Evolutionary conservation across 2,329 filamentous ascomycete genomes (phyloP).

Genomic region (Lachnellula suecica): DNA sequence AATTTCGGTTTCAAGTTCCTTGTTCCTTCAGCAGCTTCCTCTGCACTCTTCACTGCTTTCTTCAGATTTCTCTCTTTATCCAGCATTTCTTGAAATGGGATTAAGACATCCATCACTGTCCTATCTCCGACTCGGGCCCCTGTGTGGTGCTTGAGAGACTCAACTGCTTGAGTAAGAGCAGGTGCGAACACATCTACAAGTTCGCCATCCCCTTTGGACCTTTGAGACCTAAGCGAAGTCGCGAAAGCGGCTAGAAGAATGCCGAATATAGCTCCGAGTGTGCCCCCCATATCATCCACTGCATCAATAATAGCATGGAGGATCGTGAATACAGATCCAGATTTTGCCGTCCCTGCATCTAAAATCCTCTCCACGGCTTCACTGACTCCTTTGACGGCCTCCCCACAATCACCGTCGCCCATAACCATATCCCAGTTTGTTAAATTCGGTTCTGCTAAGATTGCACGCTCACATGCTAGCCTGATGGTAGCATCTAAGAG

Average conservation of each 20-base stretch:
- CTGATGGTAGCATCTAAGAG: conserved; percentile 29
- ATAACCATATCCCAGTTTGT: conserved; percentile 48
- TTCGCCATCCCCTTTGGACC: background rate
- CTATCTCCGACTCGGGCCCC: conserved; percentile 31
- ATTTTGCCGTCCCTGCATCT: conserved; percentile 29
- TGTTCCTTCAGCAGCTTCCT: conserved; percentile 47
- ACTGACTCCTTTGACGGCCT: conserved; percentile 30
- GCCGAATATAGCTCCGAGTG: conserved; percentile 33
- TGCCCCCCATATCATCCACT: conserved; percentile 37
- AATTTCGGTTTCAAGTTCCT: conserved; percentile 54
- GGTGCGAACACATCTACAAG: conserved; percentile 22
- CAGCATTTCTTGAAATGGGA: conserved; percentile 28
- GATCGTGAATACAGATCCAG: conserved; percentile 33
- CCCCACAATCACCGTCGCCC: conserved; percentile 36
- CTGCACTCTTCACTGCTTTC: conserved; percentile 46
- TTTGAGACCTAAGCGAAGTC: conserved; percentile 15
- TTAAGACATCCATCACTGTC: conserved; percentile 34
- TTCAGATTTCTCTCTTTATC: conserved; percentile 41
- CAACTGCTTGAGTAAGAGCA: conserved; percentile 18
- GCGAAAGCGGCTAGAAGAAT: conserved; percentile 31
- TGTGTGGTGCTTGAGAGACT: conserved; percentile 31
- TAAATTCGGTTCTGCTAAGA: conserved; percentile 47
- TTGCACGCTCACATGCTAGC: conserved; percentile 34
- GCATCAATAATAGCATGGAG: conserved; percentile 31
- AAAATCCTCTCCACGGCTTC: conserved; percentile 29